These are phyloP conservation scores for Hypoxylon subgilvum DNA, from an alignment of 495 filamentous ascomycete species.

Conservation along the genomic window DNA sequence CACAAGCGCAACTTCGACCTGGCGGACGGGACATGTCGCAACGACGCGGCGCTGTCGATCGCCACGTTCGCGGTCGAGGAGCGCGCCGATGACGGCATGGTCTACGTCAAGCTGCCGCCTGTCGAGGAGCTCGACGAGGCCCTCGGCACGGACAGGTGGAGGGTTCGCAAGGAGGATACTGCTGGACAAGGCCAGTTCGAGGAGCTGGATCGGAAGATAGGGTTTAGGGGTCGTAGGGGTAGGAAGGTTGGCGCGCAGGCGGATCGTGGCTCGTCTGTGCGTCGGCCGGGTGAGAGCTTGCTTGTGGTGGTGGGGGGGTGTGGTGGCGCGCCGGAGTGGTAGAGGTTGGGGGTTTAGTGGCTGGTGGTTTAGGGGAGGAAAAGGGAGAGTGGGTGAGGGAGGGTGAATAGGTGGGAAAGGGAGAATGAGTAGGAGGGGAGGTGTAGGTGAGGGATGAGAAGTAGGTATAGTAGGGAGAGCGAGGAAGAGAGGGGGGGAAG, in stretches of 20 bases:
- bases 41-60: constrained; percentile 78
- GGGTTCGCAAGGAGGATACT: constrained; percentile 77
- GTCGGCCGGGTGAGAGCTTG: constrained; percentile 52
- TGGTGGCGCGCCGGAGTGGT: constrained; percentile 73
- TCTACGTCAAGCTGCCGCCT: constrained; percentile 85
- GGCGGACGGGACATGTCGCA: constrained; percentile 73
- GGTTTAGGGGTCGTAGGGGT: constrained; percentile 46
- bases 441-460: too few relatives aligned
- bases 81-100: constrained; percentile 75
- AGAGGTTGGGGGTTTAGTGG: constrained; percentile 17
- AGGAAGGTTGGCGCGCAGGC: constrained; percentile 39
- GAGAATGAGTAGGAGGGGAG: too few relatives aligned
- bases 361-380: too few relatives aligned
- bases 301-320: constrained; percentile 56
- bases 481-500: too few relatives aligned
- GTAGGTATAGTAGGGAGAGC: too few relatives aligned
- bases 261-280: constrained; percentile 1
- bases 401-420: too few relatives aligned
- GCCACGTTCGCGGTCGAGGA: constrained; percentile 86
- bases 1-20: constrained; percentile 94
- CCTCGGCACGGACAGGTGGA: constrained; percentile 83
- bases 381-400: too few relatives aligned
- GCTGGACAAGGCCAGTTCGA: constrained; percentile 58
- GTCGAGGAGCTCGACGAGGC: constrained; percentile 84
- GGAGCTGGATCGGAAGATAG: constrained; percentile 70